These are phyloP conservation scores for Abortiporus biennis DNA, from an alignment of 1,284 basidiomycete genomes.

Conservation along the genomic window DNA sequence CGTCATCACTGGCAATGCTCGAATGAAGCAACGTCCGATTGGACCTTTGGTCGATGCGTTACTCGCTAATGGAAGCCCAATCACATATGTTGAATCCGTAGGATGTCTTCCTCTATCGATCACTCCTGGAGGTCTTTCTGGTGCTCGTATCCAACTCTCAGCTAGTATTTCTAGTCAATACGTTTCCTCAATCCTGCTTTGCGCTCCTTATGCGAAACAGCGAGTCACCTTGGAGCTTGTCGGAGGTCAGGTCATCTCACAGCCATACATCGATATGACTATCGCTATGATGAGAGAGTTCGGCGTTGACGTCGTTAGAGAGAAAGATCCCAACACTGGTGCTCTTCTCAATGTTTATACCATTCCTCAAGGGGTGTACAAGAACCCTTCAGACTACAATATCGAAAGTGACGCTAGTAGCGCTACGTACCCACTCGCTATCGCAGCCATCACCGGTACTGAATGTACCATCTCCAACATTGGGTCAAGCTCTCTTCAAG, in stretches of 20 bases:
- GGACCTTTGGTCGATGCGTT: slow-evolving; percentile 95
- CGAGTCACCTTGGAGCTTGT: slow-evolving; percentile 85
- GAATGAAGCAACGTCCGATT: slow-evolving; percentile 97
- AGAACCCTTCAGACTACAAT: slow-evolving; percentile 76
- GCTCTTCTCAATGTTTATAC: slow-evolving; percentile 76
- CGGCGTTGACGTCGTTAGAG: slow-evolving; percentile 75
- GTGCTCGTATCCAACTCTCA: slow-evolving; percentile 82
- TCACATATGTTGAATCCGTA: slow-evolving; percentile 74
- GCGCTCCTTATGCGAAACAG: slow-evolving; percentile 87
- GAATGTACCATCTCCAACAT: slow-evolving; percentile 93
- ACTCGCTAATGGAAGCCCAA: slow-evolving; percentile 71
- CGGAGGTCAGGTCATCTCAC: slow-evolving; percentile 93
- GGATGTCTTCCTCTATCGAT: slow-evolving; percentile 92
- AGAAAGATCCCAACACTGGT: slow-evolving; percentile 58
- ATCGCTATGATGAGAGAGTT: slow-evolving; percentile 98
- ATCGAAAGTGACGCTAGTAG: slow-evolving; percentile 96
- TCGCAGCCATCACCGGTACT: slow-evolving; percentile 95
- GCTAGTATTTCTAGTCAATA: slow-evolving; percentile 98
- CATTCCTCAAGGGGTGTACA: slow-evolving; percentile 81
- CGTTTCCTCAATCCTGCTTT: slow-evolving; percentile 94
- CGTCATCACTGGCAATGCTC: slow-evolving; percentile 92
- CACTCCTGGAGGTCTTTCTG: slow-evolving; percentile 77
- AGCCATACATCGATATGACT: slow-evolving; percentile 99
- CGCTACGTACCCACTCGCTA: slow-evolving; percentile 95
- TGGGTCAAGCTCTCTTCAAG: slow-evolving; percentile 87